Conservation (phyloP, 805 yeast species). For the Suhomyces sp. region DNA sequence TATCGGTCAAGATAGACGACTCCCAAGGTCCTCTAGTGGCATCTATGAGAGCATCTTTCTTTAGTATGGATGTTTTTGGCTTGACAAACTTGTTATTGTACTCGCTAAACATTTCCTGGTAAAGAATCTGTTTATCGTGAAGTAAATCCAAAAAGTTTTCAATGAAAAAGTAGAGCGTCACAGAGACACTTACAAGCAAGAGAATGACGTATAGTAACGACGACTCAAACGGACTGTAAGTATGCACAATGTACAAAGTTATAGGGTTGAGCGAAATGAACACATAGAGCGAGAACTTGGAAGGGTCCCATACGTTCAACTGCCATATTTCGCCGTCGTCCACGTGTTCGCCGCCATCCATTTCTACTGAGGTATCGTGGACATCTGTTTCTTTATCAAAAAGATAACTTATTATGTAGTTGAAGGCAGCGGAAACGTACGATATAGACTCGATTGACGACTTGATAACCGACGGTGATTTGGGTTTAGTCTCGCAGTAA, state of each 20-base stretch:
- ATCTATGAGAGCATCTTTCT: constrained; percentile 61
- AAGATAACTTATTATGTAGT: constrained; percentile 1
- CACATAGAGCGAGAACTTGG: constrained; percentile 50
- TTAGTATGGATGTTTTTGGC: constrained; percentile 50
- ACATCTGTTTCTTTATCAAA: constrained; percentile 9
- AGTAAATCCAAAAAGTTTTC: constrained; percentile 47
- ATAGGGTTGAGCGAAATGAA: constrained; percentile 60
- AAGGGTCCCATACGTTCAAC: constrained; percentile 65
- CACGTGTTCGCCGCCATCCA: constrained; percentile 16
- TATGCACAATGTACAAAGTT: constrained; percentile 38
- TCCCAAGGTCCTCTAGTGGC: constrained; percentile 43
- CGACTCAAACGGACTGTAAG: constrained; percentile 15
- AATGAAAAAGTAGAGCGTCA: constrained; percentile 34
- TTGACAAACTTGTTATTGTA: constrained; percentile 59
- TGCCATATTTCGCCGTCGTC: constrained; percentile 47
- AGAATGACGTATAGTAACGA: constrained; percentile 17
- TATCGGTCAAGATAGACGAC: constrained; percentile 17
- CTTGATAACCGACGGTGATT: constrained; percentile 20
- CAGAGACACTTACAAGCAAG: constrained; percentile 9
- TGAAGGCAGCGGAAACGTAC: constrained; percentile 1
- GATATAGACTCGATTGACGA: constrained; percentile 9
- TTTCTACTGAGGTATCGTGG: neutral
- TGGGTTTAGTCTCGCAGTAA: constrained; percentile 25
- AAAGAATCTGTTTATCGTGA: constrained; percentile 58
- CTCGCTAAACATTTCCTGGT: constrained; percentile 60